Conservation (phyloP, 352 stramenopile genomes). For the Globisporangium emineosum region DNA sequence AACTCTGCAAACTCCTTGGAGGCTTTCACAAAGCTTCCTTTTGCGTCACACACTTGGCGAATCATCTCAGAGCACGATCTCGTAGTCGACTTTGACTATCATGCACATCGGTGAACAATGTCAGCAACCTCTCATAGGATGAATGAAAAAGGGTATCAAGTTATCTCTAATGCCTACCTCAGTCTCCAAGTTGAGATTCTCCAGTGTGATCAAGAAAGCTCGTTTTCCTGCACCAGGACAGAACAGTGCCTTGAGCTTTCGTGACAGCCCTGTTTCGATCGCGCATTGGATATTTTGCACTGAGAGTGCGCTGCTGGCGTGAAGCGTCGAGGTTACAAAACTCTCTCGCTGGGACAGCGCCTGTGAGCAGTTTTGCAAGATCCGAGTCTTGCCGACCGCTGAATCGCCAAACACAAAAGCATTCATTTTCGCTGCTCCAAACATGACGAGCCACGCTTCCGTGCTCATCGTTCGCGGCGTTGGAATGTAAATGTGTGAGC, state of each 20-base stretch:
- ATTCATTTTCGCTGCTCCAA: conserved; percentile 39
- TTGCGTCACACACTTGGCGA: conserved; percentile 55
- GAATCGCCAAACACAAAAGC: conserved; percentile 49
- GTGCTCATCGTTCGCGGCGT: conserved; percentile 36
- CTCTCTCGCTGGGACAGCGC: conserved; percentile 31
- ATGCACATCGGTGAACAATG: neutral
- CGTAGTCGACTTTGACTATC: neutral
- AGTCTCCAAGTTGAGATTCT: conserved; percentile 59
- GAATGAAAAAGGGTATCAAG: no score
- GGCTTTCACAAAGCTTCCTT: conserved; percentile 45
- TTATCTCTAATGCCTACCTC: conserved; percentile 27
- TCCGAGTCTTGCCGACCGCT: conserved; percentile 45
- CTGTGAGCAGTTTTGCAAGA: conserved; percentile 36
- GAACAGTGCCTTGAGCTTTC: conserved; percentile 55
- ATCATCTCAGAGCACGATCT: conserved; percentile 50
- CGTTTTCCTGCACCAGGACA: conserved; percentile 49
- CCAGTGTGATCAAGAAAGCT: conserved; percentile 39
- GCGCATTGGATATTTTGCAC: conserved; percentile 32
- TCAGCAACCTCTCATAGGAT: no score
- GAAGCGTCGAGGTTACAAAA: conserved; percentile 30
- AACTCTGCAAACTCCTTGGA: conserved; percentile 64
- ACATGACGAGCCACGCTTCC: conserved; percentile 31
- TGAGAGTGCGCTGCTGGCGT: conserved; percentile 26
- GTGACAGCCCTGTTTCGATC: conserved; percentile 38
- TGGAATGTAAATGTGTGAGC: conserved; percentile 39